phyloP scores from a whole-genome alignment of 331 rosid species.

The Telfairia occidentalis region DNA sequence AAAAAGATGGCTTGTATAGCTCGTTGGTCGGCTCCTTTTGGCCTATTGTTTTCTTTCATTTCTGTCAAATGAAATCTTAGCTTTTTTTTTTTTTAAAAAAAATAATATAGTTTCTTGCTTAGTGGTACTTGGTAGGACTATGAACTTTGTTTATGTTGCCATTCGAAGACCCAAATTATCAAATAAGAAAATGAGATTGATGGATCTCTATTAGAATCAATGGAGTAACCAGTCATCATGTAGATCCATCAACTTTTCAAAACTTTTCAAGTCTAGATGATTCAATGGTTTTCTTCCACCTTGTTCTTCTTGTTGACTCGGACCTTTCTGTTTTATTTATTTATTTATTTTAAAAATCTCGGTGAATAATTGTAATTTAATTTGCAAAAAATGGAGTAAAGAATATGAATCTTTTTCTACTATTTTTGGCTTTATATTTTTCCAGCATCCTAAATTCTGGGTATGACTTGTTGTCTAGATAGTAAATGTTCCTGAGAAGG shows the following conservation, averaged over 20 bases:
- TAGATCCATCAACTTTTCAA: not conserved
- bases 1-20: no score
- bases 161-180: not conserved
- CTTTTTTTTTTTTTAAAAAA: not conserved
- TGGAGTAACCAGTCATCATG: not conserved
- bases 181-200: not conserved
- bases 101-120: not conserved
- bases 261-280: not conserved
- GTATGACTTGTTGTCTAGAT: slow-evolving; percentile 46
- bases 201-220: not conserved
- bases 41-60: no score
- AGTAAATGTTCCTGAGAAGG: slow-evolving; percentile 97
- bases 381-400: not conserved
- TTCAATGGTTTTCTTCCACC: not conserved
- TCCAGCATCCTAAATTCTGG: slow-evolving; percentile 7
- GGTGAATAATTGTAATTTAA: not conserved
- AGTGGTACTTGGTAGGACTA: not conserved
- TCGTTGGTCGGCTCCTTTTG: no score
- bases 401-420: not conserved
- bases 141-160: not conserved
- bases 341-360: no score
- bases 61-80: no score
- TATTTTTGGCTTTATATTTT: slow-evolving; percentile 8
- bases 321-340: not conserved
- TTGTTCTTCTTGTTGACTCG: not conserved